Conservation (phyloP, 116 monocot genomes). For the Zostera marina region DNA sequence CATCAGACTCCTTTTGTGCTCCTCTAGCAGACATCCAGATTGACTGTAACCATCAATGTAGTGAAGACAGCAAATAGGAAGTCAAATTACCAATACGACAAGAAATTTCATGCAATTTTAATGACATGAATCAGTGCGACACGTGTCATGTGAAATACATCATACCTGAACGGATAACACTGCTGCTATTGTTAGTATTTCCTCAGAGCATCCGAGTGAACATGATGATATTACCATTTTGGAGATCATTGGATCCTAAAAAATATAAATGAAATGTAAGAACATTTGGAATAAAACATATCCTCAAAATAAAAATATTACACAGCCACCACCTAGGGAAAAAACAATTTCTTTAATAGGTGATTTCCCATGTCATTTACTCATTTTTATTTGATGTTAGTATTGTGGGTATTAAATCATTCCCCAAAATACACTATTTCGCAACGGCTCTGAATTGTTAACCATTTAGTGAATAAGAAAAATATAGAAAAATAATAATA, state of each 20-base stretch:
- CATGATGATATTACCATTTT: constrained; percentile 82
- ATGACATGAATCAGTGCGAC: no score
- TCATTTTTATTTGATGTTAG: no score
- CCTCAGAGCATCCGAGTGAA: constrained; percentile 71
- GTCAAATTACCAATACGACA: no score
- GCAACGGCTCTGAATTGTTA: no score
- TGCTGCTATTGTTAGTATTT: constrained; percentile 77
- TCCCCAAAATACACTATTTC: not conserved
- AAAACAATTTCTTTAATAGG: not conserved
- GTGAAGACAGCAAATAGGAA: no score
- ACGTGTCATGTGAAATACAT: not conserved
- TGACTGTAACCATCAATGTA: constrained; percentile 33
- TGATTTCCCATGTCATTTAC: no score
- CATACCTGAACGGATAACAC: constrained; percentile 87
- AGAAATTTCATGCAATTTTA: no score
- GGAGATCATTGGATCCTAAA: constrained; percentile 81
- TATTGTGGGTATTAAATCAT: not conserved
- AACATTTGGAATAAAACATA: not conserved
- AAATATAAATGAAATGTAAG: not conserved
- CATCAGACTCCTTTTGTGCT: constrained; percentile 74
- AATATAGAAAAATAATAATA: no score
- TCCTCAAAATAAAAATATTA: not conserved
- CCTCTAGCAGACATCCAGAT: constrained; percentile 83
- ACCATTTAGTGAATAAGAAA: not conserved
- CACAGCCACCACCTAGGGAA: not conserved